These are phyloP conservation scores for Solanum commersonii DNA, from an alignment of 257 asterid species.

Conservation along the genomic window DNA sequence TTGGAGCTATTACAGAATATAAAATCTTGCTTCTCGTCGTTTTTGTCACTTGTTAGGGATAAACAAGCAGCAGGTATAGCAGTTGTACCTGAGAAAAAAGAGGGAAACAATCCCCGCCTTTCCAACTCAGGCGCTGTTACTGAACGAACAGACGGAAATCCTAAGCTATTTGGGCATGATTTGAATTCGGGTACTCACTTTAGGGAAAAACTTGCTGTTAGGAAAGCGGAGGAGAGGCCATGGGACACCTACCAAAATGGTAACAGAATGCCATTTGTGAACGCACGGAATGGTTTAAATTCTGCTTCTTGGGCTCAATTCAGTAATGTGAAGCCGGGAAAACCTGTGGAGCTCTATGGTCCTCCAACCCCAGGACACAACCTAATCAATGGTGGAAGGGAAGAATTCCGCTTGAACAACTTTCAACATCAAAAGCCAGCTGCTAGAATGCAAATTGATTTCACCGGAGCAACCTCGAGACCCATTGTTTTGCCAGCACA, in stretches of 20 bases:
- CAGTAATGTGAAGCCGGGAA: slow-evolving; percentile 23
- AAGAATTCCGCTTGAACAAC: slow-evolving; percentile 29
- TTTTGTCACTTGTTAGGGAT: slow-evolving; percentile 25
- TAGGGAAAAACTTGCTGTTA: slow-evolving; percentile 31
- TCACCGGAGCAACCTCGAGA: slow-evolving; percentile 44
- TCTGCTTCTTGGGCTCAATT: slow-evolving; percentile 28
- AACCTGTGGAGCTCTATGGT: slow-evolving; percentile 23
- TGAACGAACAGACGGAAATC: slow-evolving; percentile 23
- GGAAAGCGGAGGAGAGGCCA: slow-evolving; percentile 29
- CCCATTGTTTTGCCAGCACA: slow-evolving; percentile 24
- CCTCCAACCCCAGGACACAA: slow-evolving; percentile 30
- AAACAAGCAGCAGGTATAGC: slow-evolving; percentile 34
- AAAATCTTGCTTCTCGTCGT: slow-evolving; percentile 50
- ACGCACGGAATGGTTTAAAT: slow-evolving; percentile 37
- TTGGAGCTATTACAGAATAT: slow-evolving; percentile 41
- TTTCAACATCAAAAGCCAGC: slow-evolving; percentile 47
- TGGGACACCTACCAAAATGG: slow-evolving; percentile 27
- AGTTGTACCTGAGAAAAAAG: slow-evolving; percentile 21
- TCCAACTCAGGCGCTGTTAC: slow-evolving; percentile 16
- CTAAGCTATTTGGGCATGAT: slow-evolving; percentile 70
- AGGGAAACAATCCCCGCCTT: slow-evolving; percentile 5
- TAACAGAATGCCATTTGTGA: slow-evolving; percentile 24
- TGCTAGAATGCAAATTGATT: slow-evolving; percentile 52
- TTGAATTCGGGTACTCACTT: slow-evolving; percentile 22
- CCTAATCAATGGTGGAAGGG: slow-evolving; percentile 27